A percentile compares a stretch with the other conserved stretches of the same genome.
These are phyloP conservation scores for Solidago caesia DNA, from an alignment of 129 eudicot genomes.

Conservation along the genomic window DNA sequence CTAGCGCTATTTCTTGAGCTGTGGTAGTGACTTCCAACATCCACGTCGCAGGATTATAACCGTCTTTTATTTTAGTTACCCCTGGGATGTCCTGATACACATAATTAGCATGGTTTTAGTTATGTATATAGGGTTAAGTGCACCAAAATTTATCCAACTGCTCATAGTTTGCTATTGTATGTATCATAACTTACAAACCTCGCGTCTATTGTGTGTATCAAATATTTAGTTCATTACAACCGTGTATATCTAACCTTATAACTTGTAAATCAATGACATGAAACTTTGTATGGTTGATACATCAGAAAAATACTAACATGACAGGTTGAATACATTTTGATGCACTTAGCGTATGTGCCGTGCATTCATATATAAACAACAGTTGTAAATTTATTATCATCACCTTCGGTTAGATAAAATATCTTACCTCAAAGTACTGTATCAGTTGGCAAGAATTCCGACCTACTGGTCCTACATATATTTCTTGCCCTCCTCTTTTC, in stretches of 20 bases:
- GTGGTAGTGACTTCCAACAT: constrained; percentile 59
- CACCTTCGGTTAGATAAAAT: background rate
- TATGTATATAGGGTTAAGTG: too few relatives aligned
- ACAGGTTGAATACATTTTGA: too few relatives aligned
- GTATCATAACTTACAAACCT: too few relatives aligned
- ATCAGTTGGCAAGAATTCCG: constrained; percentile 12
- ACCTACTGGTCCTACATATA: constrained; percentile 16
- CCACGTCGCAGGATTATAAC: constrained; percentile 75
- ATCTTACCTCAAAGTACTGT: constrained; percentile 11
- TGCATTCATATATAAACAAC: too few relatives aligned
- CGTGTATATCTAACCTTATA: too few relatives aligned
- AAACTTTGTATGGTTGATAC: too few relatives aligned
- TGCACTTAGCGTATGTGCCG: too few relatives aligned
- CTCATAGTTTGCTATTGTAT: background rate
- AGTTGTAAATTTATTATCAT: too few relatives aligned
- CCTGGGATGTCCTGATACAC: constrained; percentile 27
- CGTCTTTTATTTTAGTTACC: constrained; percentile 52
- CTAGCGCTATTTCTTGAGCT: constrained; percentile 47
- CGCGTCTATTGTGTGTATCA: too few relatives aligned
- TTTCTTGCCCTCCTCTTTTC: constrained; percentile 18
- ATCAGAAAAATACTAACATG: too few relatives aligned
- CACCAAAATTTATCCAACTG: background rate
- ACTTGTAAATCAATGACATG: too few relatives aligned
- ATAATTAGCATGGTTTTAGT: background rate
- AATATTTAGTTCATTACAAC: too few relatives aligned